These are phyloP conservation scores for Myxozyma mucilagina DNA, from an alignment of 805 yeast genomes.

Conservation along the genomic window DNA sequence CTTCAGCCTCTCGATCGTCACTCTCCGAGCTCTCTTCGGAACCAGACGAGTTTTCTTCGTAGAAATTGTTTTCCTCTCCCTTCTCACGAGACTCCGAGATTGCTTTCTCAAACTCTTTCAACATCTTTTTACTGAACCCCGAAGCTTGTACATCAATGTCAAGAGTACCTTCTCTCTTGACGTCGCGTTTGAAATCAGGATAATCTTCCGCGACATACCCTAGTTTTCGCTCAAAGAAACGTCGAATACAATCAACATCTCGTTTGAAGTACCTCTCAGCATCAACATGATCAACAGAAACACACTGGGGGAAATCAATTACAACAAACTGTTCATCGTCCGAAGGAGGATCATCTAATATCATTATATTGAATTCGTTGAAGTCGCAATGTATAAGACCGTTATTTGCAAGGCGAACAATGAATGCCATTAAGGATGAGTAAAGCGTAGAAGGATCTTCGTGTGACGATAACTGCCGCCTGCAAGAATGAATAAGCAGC, in stretches of 20 bases:
- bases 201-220: constrained; percentile 77
- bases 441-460: constrained; percentile 69
- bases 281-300: constrained; percentile 85
- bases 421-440: constrained; percentile 81
- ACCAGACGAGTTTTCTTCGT: constrained; percentile 35
- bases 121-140: constrained; percentile 66
- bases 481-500: neutral
- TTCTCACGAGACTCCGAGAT: constrained; percentile 48
- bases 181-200: constrained; percentile 79
- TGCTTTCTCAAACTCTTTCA: constrained; percentile 73
- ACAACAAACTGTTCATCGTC: constrained; percentile 74
- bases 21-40: constrained; percentile 50
- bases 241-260: constrained; percentile 86
- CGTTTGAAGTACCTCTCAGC: constrained; percentile 86
- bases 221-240: constrained; percentile 77
- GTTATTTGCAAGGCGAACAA: constrained; percentile 76
- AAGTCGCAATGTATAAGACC: constrained; percentile 97
- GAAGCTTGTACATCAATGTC: constrained; percentile 92
- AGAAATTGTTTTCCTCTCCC: constrained; percentile 37
- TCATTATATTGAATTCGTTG: constrained; percentile 94
- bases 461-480: constrained; percentile 67
- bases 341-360: constrained; percentile 52
- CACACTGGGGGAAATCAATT: constrained; percentile 98
- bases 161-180: constrained; percentile 62
- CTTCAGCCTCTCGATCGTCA: constrained; percentile 37